Base-by-base conservation (phyloP, 495 filamentous ascomycete genomes). In the Collariella sp. region DNA sequence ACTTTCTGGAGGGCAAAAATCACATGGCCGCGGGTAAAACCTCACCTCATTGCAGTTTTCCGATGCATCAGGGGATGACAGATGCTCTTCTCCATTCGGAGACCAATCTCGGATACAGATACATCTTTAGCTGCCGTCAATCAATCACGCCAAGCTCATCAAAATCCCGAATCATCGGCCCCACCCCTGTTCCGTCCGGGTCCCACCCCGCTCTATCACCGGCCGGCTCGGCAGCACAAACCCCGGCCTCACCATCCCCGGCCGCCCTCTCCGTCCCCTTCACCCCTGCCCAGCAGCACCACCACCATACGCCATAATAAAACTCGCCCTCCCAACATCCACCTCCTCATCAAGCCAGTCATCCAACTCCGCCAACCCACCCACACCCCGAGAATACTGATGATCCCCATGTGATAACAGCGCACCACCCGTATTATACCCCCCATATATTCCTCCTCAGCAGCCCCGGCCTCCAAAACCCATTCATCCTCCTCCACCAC, bases 141-240 rank as follows among this genome's bases (percentile, higher is more conserved):
- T 62, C 62, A 51, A 66, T 62, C 41, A 64, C 62, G 40, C 70
- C 68, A 38, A 75, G 57, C 56, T 71, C 72, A 44, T 75, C 72
- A 55, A 75, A 75, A 53, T 75, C 72, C 52, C 67, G 59, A 42
- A 75, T 73, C 46, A 72, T 59, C 9, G 68, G 72, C 5, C 61
- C 67, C 40, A 65, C 55, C 15, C 56, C 66, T n/a, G 65, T 67
- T 3, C 59, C 61, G 36, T 55, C 51, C 24, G 15, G 7, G 18
- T 29, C 60, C 48, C 33, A 33, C 39, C 7, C 19, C 36, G 19
- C 2, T 24, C 12, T 20, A 18, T 11, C 45, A n/a, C 2, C 43
- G 23, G 20, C 43, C 22, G 24, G n/a, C 45, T 22, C 41, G 19
- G n/a, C 5, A 9, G 33, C 6, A 40, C 56, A 11, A 47, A 52